Evolutionary conservation across 306 rosid species (phyloP).

Genomic region (Lathyrus oleraceus): DNA sequence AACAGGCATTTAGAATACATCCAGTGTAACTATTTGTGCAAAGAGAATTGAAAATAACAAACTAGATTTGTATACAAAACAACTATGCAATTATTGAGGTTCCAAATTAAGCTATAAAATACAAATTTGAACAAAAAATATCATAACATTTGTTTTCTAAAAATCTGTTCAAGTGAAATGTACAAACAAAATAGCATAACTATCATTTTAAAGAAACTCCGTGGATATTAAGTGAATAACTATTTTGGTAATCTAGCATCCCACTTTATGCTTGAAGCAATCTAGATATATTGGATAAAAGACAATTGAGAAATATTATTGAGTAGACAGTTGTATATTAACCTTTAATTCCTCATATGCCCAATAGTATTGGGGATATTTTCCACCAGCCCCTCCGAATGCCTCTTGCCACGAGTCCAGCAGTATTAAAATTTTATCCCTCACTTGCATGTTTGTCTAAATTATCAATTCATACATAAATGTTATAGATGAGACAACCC

Average conservation of each 20-base stretch:
- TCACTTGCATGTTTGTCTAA: constrained; percentile 90
- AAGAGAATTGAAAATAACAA: neutral
- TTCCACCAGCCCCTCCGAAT: constrained; percentile 90
- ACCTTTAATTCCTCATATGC: constrained; percentile 90
- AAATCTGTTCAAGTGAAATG: constrained; percentile 8
- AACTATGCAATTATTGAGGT: constrained; percentile 9
- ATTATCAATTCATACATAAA: constrained; percentile 35
- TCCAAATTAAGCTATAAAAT: constrained; percentile 6
- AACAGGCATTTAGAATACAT: neutral
- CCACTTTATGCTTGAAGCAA: constrained; percentile 6
- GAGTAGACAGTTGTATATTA: constrained; percentile 25
- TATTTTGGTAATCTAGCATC: constrained; percentile 7
- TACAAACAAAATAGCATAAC: neutral
- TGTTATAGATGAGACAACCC: constrained; percentile 14
- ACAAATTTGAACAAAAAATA: neutral
- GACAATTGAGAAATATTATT: constrained; percentile 17
- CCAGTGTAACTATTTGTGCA: constrained; percentile 10
- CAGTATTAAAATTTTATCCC: constrained; percentile 82
- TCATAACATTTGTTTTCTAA: neutral
- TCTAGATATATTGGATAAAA: constrained; percentile 28
- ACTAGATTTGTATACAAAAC: constrained; percentile 6
- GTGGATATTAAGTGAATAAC: neutral
- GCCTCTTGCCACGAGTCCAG: constrained; percentile 97
- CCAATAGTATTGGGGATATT: constrained; percentile 84
- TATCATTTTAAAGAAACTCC: constrained; percentile 11